Conservation (phyloP, 495 filamentous ascomycete species). For the Penicillium tannophilum region DNA sequence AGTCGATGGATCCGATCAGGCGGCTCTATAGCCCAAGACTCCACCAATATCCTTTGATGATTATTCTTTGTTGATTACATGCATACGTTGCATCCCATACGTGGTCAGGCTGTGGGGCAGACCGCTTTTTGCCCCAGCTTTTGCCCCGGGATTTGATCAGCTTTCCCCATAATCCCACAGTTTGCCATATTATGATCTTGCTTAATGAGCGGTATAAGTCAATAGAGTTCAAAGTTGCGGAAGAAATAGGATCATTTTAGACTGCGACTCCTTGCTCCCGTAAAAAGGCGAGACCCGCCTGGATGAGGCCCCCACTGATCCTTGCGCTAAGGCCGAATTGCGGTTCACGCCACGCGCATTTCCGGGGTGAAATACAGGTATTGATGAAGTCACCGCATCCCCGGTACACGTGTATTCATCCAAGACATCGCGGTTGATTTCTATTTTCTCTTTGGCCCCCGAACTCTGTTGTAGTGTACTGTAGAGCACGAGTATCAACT, state of each 20-base stretch:
- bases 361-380: not conserved
- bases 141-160: not conserved
- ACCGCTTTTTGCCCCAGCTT: slow-evolving; percentile 1
- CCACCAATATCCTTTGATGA: not conserved
- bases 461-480: not conserved
- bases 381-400: not conserved
- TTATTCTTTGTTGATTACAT: not conserved
- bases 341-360: not conserved
- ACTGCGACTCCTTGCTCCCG: not conserved
- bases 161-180: not conserved
- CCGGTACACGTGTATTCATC: no score
- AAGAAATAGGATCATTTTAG: not conserved
- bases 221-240: not conserved
- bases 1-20: not conserved
- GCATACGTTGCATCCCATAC: not conserved
- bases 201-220: no score
- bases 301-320: not conserved
- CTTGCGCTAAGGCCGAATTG: not conserved
- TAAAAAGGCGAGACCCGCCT: not conserved
- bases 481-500: no score
- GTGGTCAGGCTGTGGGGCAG: not conserved
- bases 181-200: not conserved
- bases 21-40: not conserved
- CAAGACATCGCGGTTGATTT: not conserved
- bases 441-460: not conserved